Evolutionary conservation across 1,284 basidiomycete species (phyloP), one percentile per base, ranked within the genome.

Genomic region (Moniliophthora roreri): DNA sequence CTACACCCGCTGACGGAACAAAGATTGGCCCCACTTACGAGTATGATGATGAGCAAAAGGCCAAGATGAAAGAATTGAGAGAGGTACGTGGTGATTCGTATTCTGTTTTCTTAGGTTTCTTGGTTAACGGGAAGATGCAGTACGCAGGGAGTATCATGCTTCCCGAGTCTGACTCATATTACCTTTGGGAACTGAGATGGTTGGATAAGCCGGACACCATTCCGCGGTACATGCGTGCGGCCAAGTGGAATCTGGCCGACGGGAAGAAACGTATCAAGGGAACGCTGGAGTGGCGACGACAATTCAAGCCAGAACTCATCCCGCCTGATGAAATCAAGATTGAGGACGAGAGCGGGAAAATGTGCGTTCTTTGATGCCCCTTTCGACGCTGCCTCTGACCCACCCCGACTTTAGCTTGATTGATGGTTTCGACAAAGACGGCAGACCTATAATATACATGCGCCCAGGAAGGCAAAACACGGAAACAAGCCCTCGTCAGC

Each of bases 391-490:
- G 16, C 23, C 11, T 24, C 7, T 13, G 6, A 18, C 11, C 20
- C 21, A 47, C 15, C 26, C 10, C 51, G 36, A 41, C 18, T 28
- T 47, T 16, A 93, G 91, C 41, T 79, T 93, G 47, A 69, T 93
- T 49, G 89, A 84, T 51, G 91, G 92, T 1, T 94, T 93, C 62
- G 91, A 94, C 67, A 79, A 77, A 54, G 89, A 92, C 56, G 89
- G 89, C 3, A 76, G 91, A 21, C 91, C 92, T 0, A 85, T 93
- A 44, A 73, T 94, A 21, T 93, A 92, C 71, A 86, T 94, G 84
- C 84, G 88, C 15, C 91, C 91, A 0, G 89, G 89, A 11, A 76
- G 83, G 56, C 89, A 94, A 66, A 93, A 93, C 66, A 93, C 91
- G 2, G 79, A 87, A 61, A 79, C 80, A 2, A 81, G 84, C 58